Conservation (phyloP, 78 protist genomes). For the Protostelium mycophagum region DNA sequence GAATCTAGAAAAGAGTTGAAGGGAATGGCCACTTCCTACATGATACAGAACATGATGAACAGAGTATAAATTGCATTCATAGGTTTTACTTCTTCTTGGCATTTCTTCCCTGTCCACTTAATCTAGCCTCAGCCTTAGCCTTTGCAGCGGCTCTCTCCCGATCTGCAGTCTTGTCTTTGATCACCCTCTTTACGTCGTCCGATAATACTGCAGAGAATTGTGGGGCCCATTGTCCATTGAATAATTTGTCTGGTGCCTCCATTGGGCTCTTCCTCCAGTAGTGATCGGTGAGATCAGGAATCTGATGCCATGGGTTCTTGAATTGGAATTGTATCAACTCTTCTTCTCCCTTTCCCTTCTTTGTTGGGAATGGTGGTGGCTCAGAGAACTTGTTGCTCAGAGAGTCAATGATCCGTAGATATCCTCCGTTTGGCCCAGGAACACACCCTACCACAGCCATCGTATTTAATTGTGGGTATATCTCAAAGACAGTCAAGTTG, state of each 20-base stretch:
- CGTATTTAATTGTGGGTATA: constrained; percentile 22
- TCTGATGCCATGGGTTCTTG: neutral
- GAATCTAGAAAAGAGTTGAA: neutral
- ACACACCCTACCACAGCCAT: constrained; percentile 54
- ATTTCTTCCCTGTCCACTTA: neutral
- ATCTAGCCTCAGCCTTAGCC: neutral
- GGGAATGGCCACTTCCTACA: neutral
- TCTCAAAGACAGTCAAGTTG: constrained; percentile 24
- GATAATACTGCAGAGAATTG: neutral
- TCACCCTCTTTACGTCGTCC: neutral
- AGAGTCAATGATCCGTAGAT: constrained; percentile 22
- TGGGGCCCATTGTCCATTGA: neutral
- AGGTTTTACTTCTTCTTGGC: neutral
- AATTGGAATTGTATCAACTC: neutral
- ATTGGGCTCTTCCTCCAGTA: neutral
- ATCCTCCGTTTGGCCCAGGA: constrained; percentile 47
- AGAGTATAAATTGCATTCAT: neutral
- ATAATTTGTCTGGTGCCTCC: neutral
- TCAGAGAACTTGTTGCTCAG: constrained; percentile 14
- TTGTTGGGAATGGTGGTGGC: constrained; percentile 73
- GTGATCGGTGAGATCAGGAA: neutral
- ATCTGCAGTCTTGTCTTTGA: neutral
- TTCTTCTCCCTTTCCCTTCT: neutral
- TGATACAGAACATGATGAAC: neutral
- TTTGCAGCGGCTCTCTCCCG: neutral